Conservation (phyloP, 257 asterid species). For the Solanum microdontum region DNA sequence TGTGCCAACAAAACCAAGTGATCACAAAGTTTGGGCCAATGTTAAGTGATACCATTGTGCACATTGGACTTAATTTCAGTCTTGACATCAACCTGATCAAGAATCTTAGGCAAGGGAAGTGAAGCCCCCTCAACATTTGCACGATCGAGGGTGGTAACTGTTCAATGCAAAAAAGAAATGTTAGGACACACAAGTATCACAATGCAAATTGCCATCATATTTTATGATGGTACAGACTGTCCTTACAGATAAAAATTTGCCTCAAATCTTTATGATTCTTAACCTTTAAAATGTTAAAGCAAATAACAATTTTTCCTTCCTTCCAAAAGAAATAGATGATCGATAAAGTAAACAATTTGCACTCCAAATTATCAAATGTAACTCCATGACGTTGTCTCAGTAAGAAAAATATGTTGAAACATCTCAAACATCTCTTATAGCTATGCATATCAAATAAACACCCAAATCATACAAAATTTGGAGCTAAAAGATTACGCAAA, state of each 20-base stretch:
- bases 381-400: not conserved
- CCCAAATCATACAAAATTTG: not conserved
- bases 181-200: not conserved
- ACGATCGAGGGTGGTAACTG: constrained; percentile 82
- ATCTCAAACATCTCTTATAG: not conserved
- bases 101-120: constrained; percentile 61
- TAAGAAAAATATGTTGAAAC: not conserved
- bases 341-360: not conserved
- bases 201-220: not conserved
- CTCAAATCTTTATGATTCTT: not conserved
- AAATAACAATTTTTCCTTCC: not conserved
- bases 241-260: too few species aligned
- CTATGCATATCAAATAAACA: not conserved
- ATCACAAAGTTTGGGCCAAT: not conserved
- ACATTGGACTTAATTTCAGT: constrained; percentile 15
- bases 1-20: not conserved
- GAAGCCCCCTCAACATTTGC: constrained; percentile 61
- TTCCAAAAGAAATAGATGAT: not conserved
- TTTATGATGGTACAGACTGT: not conserved
- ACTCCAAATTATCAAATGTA: not conserved
- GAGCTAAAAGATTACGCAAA: not conserved
- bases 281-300: not conserved
- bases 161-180: not conserved
- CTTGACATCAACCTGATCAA: constrained; percentile 27
- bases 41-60: not conserved